Conservation (phyloP, 2,329 filamentous ascomycete species). For the Penicillium sp. region DNA sequence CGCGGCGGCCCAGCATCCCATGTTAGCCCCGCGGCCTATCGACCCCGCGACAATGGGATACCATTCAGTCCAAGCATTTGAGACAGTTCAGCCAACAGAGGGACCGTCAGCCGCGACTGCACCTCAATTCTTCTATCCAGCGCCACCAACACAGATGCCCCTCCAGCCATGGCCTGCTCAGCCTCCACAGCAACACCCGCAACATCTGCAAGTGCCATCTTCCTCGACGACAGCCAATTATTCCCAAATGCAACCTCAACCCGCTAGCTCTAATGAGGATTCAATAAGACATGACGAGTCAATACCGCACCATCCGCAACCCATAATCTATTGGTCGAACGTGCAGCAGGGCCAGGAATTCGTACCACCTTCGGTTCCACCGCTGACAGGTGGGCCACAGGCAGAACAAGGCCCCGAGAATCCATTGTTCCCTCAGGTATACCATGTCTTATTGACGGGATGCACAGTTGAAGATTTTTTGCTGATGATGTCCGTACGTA, state of each 20-base stretch:
- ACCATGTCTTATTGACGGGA: neutral
- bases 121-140: slow-evolving; percentile 23
- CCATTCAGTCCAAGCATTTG: slow-evolving; percentile 8
- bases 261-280: neutral
- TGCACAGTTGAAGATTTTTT: neutral
- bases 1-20: slow-evolving; percentile 35
- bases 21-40: slow-evolving; percentile 37
- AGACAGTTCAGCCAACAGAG: neutral
- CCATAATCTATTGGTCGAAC: slow-evolving; percentile 13
- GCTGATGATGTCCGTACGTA: neutral
- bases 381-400: neutral
- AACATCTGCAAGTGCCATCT: neutral
- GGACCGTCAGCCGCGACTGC: slow-evolving; percentile 7
- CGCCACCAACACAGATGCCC: slow-evolving; percentile 11
- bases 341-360: neutral
- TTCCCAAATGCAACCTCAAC: neutral
- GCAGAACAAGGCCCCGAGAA: neutral
- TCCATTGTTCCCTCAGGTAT: slow-evolving; percentile 12
- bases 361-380: neutral
- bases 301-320: slow-evolving; percentile 6
- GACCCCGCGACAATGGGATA: slow-evolving; percentile 19
- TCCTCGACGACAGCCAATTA: neutral
- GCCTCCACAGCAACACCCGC: neutral
- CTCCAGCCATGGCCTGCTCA: slow-evolving; percentile 15
- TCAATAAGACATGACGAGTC: neutral